phyloP scores from a whole-genome alignment of 177 flowering plant genomes.

The Vitis hybrid region DNA sequence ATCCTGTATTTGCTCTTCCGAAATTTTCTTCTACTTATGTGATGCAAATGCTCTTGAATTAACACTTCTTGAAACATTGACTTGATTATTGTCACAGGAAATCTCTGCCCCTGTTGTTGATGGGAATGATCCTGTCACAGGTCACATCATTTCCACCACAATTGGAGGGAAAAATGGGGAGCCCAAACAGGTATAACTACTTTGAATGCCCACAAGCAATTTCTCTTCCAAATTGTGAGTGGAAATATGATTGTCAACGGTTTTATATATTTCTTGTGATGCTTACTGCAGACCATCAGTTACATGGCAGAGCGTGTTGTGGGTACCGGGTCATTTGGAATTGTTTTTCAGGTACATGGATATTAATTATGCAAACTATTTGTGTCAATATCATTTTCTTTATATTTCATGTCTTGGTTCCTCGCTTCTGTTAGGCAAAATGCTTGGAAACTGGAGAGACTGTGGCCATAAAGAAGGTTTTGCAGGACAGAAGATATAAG shows the following conservation, averaged over 20 bases:
- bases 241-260: too few species aligned
- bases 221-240: not conserved
- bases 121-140: slow-evolving; percentile 53
- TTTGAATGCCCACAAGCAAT: not conserved
- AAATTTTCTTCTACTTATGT: too few species aligned
- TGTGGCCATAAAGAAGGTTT: slow-evolving; percentile 54
- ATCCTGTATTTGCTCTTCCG: too few species aligned
- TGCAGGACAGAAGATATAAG: slow-evolving; percentile 52
- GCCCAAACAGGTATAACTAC: slow-evolving; percentile 57
- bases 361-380: not conserved
- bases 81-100: slow-evolving; percentile 35
- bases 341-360: slow-evolving; percentile 43
- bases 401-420: not conserved
- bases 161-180: slow-evolving; percentile 79
- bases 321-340: slow-evolving; percentile 55
- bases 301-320: slow-evolving; percentile 62
- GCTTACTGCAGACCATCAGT: slow-evolving; percentile 42
- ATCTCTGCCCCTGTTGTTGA: slow-evolving; percentile 52
- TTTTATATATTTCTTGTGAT: slow-evolving; percentile 8
- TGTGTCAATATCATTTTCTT: not conserved
- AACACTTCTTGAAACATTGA: not conserved
- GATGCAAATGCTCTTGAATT: too few species aligned
- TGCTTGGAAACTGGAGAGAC: slow-evolving; percentile 59
- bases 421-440: slow-evolving; percentile 34
- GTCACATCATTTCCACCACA: slow-evolving; percentile 72